These are phyloP conservation scores for Kodamaea restingae DNA, from an alignment of 805 yeast genomes.

Conservation along the genomic window DNA sequence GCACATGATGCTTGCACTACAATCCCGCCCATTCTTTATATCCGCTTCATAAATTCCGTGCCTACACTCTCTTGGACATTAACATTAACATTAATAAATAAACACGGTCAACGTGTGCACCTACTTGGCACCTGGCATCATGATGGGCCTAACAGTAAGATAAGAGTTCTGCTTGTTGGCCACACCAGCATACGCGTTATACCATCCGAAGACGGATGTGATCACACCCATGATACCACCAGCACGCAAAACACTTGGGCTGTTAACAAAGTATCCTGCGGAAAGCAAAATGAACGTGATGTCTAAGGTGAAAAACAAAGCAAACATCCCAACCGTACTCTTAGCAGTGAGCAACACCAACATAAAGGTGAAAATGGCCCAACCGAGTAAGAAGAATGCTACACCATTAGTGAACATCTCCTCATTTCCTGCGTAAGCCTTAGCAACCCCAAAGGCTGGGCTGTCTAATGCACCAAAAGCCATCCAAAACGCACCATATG, in stretches of 20 bases:
- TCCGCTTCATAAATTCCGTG: too few relatives aligned
- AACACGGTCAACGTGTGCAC: not conserved
- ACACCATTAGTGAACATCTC: constrained; percentile 46
- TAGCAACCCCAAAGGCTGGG: constrained; percentile 52
- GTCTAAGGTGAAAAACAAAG: constrained; percentile 51
- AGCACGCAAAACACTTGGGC: constrained; percentile 13
- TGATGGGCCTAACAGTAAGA: constrained; percentile 16
- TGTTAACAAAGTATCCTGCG: constrained; percentile 47
- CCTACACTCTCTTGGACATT: too few relatives aligned
- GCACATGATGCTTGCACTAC: too few relatives aligned
- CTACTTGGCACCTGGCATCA: constrained; percentile 5
- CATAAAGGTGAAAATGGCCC: constrained; percentile 62
- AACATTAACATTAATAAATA: not conserved
- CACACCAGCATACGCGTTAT: constrained; percentile 25
- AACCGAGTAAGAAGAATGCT: constrained; percentile 58
- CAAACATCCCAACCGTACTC: constrained; percentile 46
- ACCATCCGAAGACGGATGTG: constrained; percentile 24
- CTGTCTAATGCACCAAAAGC: constrained; percentile 46
- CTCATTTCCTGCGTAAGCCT: constrained; percentile 41
- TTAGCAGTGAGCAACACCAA: constrained; percentile 52
- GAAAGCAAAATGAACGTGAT: constrained; percentile 50
- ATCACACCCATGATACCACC: constrained; percentile 25
- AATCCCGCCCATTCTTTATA: too few relatives aligned
- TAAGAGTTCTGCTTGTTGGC: constrained; percentile 24
- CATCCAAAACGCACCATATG: constrained; percentile 56